Evolutionary conservation across 2,329 filamentous ascomycete species (phyloP), one percentile per base, ranked within the genome.

Genomic region (Alternaria ethzedia): DNA sequence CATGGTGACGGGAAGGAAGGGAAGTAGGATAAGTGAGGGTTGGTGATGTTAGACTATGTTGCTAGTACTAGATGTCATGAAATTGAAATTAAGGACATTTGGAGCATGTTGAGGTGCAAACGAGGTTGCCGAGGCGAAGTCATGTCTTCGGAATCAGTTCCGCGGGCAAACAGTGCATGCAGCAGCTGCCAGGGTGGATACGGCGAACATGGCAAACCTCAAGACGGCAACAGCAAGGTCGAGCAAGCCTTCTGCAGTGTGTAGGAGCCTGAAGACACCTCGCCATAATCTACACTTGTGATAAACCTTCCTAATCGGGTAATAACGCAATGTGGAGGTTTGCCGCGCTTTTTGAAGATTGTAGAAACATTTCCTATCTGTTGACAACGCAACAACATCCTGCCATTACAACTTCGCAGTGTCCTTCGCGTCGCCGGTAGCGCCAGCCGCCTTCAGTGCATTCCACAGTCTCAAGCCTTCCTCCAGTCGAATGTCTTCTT

Each of bases 401-500:
- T 45, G 13, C 6, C 41, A 13, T 60, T 20, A 71, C 3, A 71
- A 57, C 46, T 63, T 70, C 9, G 66, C 61, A 6, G 26, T 43
- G 32, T 62, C 55, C 45, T 54, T 58, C 9, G 28, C 46, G n/a
- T 56, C 26, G 3, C 64, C 67, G 8, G 65, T 68, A 25, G 59
- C 64, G 21, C 73, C 71, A 5, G 65, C 72, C 20, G 61, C 64
- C 59, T 70, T 72, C 61, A 84, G 64, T 0, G 75, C 67, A 49
- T 82, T 73, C 86, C 86, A 88, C 3, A 86, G 78, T 50, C 75
- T 69, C 20, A 86, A 61, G 0, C 83, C 84, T 44, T 83, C 79
- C 4, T 84, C 80, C 78, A 85, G 83, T 58, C 78, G 61, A 51
- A 69, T 73, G 72, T 88, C 86, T 12, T 78, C 69, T 75, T 83